Evolutionary conservation across 2,329 filamentous ascomycete species (phyloP), one percentile per base, ranked within the genome.

Genomic region (Colletotrichum nymphaeae): DNA sequence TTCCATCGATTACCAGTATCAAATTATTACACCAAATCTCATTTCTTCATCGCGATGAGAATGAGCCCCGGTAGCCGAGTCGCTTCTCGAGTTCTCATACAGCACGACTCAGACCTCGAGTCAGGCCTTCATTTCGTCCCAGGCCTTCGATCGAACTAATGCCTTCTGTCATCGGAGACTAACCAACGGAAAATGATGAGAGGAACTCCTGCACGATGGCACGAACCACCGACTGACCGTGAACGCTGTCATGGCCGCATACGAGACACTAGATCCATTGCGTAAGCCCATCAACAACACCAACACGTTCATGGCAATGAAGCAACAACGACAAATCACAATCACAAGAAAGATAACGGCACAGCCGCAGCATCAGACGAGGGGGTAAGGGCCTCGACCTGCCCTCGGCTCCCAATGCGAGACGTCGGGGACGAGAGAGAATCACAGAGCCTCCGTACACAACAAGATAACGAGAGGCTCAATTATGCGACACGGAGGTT

Each of bases 371-470:
- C 30, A 59, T 46, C 42, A 30, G 37, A 26, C 37, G 53, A 16
- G 62, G 37, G 37, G 37, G 22, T 26, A 35, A 24, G 55, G 37
- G 35, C 53, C 55, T 53, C 63, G 37, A 32, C 5, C 60, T 26
- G 67, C 16, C 52, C n/a, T 30, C 32, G 46, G 56, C 32, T 63
- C 30, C 37, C 32, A 32, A 68, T 22, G 26, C 46, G 58, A 68
- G 66, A 63, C 66, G 58, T 68, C 66, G 46, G 22, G 35, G 22
- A 28, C 42, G 19, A 49, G 9, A 49, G 42, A 49, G n/a, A 49
- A 49, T 49, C 1, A 49, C 7, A 22, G 42, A 49, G 37, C 16
- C 6, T 42, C 37, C 16, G 16, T 42, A 42, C 37, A 42, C 16
- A 42, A 42, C 6, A 7, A 42, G 37, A 8, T 19, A 19, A 42